phyloP scores from a whole-genome alignment of 164 flowering plant genomes.

The Annona squamosa region DNA sequence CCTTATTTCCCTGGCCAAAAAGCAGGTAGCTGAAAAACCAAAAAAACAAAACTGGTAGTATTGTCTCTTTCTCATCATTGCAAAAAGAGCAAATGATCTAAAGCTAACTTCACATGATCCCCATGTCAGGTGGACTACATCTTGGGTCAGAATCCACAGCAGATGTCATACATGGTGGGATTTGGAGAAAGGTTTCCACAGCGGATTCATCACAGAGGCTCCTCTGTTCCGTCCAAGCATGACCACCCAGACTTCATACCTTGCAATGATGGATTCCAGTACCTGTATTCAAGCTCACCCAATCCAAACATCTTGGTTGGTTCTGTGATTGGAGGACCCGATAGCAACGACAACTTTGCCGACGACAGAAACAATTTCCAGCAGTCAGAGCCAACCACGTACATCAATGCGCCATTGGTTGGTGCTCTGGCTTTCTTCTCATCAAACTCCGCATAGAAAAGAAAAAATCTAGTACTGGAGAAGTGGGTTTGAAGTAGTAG shows the following conservation, averaged over 20 bases:
- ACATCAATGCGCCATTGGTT: constrained; percentile 90
- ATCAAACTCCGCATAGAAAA: neutral
- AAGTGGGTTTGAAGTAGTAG: neutral
- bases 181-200: constrained; percentile 65
- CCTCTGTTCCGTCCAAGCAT: constrained; percentile 67
- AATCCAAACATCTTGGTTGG: constrained; percentile 78
- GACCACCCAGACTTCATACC: constrained; percentile 45
- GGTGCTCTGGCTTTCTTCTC: constrained; percentile 80
- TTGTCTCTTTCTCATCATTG: neutral
- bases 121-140: constrained; percentile 62
- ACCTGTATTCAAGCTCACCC: constrained; percentile 49
- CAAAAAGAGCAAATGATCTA: neutral
- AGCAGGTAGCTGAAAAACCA: constrained; percentile 26
- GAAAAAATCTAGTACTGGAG: neutral
- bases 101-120: neutral
- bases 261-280: constrained; percentile 65
- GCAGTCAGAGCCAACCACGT: constrained; percentile 94
- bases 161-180: constrained; percentile 92
- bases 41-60: neutral
- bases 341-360: constrained; percentile 45
- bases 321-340: constrained; percentile 92
- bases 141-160: constrained; percentile 72
- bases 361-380: constrained; percentile 77
- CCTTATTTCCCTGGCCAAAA: constrained; percentile 58
- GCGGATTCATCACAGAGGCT: constrained; percentile 83